Evolutionary conservation across 768 basidiomycete species (phyloP), one percentile per base, ranked within the genome.

Genomic region (Myochromella boudieri): DNA sequence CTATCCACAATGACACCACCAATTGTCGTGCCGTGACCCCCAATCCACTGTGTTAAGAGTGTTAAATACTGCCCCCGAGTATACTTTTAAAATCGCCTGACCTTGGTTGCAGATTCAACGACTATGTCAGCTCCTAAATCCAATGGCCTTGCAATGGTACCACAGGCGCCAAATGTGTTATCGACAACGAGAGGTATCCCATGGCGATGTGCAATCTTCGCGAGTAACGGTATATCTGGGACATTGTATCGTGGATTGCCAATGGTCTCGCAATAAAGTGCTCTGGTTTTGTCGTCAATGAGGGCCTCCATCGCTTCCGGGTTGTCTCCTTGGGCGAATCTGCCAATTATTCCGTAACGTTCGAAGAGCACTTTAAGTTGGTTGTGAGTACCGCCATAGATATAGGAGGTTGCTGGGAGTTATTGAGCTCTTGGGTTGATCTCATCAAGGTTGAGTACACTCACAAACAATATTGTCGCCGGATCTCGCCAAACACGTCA

Each of bases 401-500:
- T 46, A 26, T 28, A 39, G 1, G 43, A 54, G 6, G 55, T 50
- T 15, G 45, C 25, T 44, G 29, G n/a, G n/a, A n/a, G n/a, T n/a
- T n/a, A n/a, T n/a, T n/a, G n/a, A n/a, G n/a, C n/a, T n/a, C n/a
- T n/a, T n/a, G n/a, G n/a, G n/a, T n/a, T n/a, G n/a, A n/a, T n/a
- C n/a, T n/a, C n/a, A n/a, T n/a, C n/a, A n/a, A n/a, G n/a, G n/a
- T n/a, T n/a, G n/a, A n/a, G n/a, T n/a, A n/a, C n/a, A 78, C 78
- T 75, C 76, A 2, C 78, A 71, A 3, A 87, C 73, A 42, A 87
- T 81, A 51, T 87, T 87, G 56, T 87, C 85, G 1, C 85, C 84
- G 1, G 66, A 42, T 14, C 63, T 53, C 1, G 80, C 77, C 14
- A 85, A 65, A 2, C 76, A 70, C 0, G 73, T 66, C 38, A 86